Conservation (phyloP, 2,329 filamentous ascomycete genomes). For the Hypoxylon sp. region DNA sequence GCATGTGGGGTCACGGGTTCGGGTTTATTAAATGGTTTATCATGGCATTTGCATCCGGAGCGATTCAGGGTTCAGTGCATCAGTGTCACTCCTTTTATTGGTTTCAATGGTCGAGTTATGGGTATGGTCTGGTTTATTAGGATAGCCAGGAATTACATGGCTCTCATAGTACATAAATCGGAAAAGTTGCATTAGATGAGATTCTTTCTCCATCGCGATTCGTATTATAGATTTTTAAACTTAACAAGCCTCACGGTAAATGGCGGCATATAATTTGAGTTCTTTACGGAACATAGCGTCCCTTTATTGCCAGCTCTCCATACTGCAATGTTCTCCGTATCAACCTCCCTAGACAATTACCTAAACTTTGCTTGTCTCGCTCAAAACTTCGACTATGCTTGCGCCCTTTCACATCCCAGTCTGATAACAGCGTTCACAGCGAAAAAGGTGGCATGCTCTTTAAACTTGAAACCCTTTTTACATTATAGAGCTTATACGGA, state of each 20-base stretch:
- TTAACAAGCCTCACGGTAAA: background rate
- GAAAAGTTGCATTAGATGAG: constrained; percentile 1
- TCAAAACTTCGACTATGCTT: too few relatives aligned
- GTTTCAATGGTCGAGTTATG: background rate
- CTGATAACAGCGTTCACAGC: background rate
- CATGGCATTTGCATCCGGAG: background rate
- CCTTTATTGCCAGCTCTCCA: background rate
- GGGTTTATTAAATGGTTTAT: background rate
- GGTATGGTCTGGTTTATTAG: background rate
- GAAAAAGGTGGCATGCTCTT: background rate
- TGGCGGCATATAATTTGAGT: background rate
- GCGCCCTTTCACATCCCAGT: background rate
- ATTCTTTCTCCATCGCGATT: background rate
- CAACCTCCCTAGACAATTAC: too few relatives aligned
- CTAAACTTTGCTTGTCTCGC: too few relatives aligned
- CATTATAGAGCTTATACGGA: constrained; percentile 24
- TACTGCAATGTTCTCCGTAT: background rate
- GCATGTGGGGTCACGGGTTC: background rate
- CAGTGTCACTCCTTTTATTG: background rate
- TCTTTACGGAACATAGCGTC: background rate
- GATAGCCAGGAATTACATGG: background rate
- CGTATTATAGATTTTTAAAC: background rate
- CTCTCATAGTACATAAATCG: background rate
- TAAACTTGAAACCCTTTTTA: constrained; percentile 26
- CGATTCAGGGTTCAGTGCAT: background rate